Evolutionary conservation across 2,329 filamentous ascomycete genomes (phyloP).

Genomic region (Aspergillus ochraceus): DNA sequence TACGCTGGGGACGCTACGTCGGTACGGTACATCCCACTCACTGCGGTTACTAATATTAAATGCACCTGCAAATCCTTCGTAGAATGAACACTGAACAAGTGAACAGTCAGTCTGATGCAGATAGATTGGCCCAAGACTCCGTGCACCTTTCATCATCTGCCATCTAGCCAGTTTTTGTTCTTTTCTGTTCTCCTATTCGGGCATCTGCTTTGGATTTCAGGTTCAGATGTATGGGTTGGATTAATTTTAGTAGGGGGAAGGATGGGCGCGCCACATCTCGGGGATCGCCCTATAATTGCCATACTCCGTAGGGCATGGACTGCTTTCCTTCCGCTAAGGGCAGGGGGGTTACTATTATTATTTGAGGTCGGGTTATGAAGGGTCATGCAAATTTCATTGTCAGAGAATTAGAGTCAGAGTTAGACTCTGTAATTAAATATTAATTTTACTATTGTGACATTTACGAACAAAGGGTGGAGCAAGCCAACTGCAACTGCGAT

Average conservation of each 20-base stretch:
- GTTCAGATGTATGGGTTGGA: neutral
- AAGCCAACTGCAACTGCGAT: neutral
- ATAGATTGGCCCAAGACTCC: too few relatives aligned
- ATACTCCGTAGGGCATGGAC: neutral
- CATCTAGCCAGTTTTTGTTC: too few relatives aligned
- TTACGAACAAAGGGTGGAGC: neutral
- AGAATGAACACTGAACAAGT: neutral
- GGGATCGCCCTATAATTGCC: neutral
- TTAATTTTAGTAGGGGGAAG: neutral
- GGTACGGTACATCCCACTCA: neutral
- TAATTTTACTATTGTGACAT: too few relatives aligned
- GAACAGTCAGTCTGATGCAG: too few relatives aligned
- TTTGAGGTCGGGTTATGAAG: neutral
- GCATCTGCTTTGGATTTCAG: neutral
- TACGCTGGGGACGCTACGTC: too few relatives aligned
- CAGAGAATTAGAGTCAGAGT: too few relatives aligned
- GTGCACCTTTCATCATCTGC: too few relatives aligned
- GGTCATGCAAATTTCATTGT: neutral
- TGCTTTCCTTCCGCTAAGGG: neutral
- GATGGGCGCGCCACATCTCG: slow-evolving; percentile 6
- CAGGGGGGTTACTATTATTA: neutral
- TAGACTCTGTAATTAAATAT: too few relatives aligned
- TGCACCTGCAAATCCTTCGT: neutral
- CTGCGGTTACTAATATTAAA: neutral
- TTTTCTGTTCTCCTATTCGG: neutral